Evolutionary conservation across 2,329 filamentous ascomycete genomes (phyloP).

Genomic region (Arthrobotrys sphaeroides): DNA sequence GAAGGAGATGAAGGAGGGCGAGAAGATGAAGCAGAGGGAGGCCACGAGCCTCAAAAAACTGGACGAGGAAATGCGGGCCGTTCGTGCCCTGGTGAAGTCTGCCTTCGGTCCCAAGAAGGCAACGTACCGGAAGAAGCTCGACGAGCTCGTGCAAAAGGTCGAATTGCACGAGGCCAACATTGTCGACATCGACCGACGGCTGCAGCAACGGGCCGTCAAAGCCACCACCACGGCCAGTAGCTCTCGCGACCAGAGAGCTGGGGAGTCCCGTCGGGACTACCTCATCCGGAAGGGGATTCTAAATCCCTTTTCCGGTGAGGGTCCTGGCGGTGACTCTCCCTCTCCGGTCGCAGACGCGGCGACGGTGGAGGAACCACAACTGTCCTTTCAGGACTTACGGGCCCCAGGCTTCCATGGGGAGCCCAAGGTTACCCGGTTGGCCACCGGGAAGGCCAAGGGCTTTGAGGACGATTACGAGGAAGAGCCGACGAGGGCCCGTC

Average conservation of each 20-base stretch:
- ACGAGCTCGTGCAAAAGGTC: conserved; percentile 73
- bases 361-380: conserved; percentile 62
- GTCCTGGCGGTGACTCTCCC: conserved; percentile 70
- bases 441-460: conserved; percentile 69
- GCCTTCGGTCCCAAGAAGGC: conserved; percentile 33
- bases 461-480: conserved; percentile 58
- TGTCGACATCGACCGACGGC: conserved; percentile 80
- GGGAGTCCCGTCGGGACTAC: conserved; percentile 84
- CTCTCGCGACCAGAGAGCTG: conserved; percentile 69
- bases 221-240: conserved; percentile 63
- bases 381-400: conserved; percentile 77
- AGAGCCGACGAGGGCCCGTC: conserved; percentile 60
- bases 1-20: conserved; percentile 26
- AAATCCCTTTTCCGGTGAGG: conserved; percentile 86
- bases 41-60: conserved; percentile 14
- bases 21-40: conserved; percentile 37
- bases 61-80: conserved; percentile 17
- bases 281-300: conserved; percentile 97
- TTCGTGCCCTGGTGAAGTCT: conserved; percentile 10
- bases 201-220: conserved; percentile 76
- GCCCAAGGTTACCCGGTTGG: conserved; percentile 62
- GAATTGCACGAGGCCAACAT: conserved; percentile 76
- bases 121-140: conserved; percentile 69
- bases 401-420: conserved; percentile 74
- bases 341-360: conserved; percentile 81